Evolutionary conservation across 208 protist species (phyloP).

Genomic region (Leishmania guyanensis): DNA sequence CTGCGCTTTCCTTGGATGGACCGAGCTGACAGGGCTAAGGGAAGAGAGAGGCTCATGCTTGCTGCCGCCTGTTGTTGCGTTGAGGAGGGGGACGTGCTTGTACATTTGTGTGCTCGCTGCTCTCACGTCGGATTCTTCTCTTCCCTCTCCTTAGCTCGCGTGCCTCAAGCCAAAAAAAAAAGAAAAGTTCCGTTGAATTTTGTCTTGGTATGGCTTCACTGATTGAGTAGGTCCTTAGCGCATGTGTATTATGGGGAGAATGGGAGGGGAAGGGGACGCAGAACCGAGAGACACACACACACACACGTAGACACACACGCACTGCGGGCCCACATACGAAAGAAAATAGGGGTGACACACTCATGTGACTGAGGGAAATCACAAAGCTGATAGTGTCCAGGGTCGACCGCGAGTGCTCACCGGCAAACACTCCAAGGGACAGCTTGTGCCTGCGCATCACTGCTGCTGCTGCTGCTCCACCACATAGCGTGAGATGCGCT

Average conservation of each 20-base stretch:
- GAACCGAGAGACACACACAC: not conserved
- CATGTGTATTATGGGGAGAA: not conserved
- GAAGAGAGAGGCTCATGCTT: not conserved
- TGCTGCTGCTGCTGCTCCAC: constrained; percentile 35
- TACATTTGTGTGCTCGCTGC: not conserved
- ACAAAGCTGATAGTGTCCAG: not conserved
- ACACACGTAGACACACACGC: not conserved
- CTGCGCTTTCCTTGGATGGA: not conserved
- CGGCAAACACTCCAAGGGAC: not conserved
- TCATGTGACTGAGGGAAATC: no score
- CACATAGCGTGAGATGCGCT: constrained; percentile 51
- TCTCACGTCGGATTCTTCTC: not conserved
- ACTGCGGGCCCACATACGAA: not conserved
- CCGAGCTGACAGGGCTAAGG: not conserved
- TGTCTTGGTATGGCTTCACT: no score
- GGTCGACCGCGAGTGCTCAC: not conserved
- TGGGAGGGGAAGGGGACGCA: not conserved
- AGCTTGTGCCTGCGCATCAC: not conserved
- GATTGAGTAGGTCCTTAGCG: not conserved
- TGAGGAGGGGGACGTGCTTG: not conserved
- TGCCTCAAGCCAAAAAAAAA: not conserved
- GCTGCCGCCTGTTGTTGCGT: no score
- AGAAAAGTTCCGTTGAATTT: not conserved
- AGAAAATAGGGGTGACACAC: not conserved
- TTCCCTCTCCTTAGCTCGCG: not conserved